A percentile compares a stretch with the other conserved stretches of the same genome.
phyloP scores from a whole-genome alignment of 352 stramenopile genomes.

The Pythium insidiosum region DNA sequence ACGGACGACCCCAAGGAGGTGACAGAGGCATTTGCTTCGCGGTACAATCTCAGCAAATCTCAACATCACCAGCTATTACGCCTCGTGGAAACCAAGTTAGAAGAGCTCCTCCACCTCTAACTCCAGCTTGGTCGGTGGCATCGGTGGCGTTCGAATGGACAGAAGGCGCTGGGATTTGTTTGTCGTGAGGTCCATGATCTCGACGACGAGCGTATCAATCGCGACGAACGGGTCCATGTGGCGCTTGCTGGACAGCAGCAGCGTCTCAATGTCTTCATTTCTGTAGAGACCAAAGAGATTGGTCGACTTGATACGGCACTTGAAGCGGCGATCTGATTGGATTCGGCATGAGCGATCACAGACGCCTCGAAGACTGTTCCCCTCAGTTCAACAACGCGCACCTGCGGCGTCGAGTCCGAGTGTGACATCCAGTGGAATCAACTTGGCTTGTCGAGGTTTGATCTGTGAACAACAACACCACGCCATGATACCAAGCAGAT shows the following conservation, averaged over 20 bases:
- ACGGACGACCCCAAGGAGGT: conserved; percentile 21
- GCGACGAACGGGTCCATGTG: conserved; percentile 38
- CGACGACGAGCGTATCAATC: conserved; percentile 61
- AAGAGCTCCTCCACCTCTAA: conserved; percentile 66
- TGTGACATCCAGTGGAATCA: conserved; percentile 48
- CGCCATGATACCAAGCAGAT: background rate
- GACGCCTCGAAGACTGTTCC: no score
- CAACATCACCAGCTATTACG: conserved; percentile 22
- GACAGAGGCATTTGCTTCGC: conserved; percentile 19
- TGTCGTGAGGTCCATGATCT: conserved; percentile 56
- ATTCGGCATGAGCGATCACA: no score
- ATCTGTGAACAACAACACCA: conserved; percentile 24
- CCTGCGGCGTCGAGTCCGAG: conserved; percentile 38
- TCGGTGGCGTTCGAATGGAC: conserved; percentile 32
- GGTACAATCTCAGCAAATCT: conserved; percentile 15
- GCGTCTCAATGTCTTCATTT: conserved; percentile 46
- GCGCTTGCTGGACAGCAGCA: conserved; percentile 20
- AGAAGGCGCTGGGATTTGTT: conserved; percentile 44
- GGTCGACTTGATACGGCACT: conserved; percentile 60
- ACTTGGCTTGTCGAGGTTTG: conserved; percentile 36
- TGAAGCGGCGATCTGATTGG: conserved; percentile 41
- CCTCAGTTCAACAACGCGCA: no score
- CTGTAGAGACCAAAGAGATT: conserved; percentile 60
- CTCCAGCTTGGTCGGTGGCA: conserved; percentile 29
- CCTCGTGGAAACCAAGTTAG: conserved; percentile 27